Percentiles rank a stretch among this genome's conserved stretches.
Evolutionary conservation across 768 basidiomycete species (phyloP).

Genomic region (Rhizopogon roseolus): DNA sequence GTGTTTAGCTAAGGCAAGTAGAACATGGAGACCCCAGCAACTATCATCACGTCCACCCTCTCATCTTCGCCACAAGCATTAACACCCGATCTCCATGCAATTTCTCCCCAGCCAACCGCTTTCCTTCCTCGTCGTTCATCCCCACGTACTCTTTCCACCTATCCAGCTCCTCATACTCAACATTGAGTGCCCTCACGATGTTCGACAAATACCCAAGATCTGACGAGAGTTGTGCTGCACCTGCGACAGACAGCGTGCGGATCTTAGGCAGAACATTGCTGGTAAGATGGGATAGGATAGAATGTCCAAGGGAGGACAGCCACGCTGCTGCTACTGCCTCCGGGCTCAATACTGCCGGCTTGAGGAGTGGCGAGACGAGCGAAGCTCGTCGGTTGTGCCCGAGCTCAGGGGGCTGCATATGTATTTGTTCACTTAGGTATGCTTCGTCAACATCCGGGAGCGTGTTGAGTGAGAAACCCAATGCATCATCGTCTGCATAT

Average conservation of each 20-base stretch:
- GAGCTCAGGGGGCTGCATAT: constrained; percentile 22
- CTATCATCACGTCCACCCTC: constrained; percentile 20
- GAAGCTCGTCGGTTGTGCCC: constrained; percentile 40
- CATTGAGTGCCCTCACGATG: constrained; percentile 86
- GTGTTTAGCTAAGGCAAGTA: neutral
- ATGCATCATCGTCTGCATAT: constrained; percentile 87
- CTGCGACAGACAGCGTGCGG: constrained; percentile 51
- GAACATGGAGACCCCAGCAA: neutral
- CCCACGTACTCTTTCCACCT: constrained; percentile 73
- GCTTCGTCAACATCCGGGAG: constrained; percentile 67
- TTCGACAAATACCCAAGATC: constrained; percentile 90
- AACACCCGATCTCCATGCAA: constrained; percentile 14
- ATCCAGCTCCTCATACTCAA: constrained; percentile 77
- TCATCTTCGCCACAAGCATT: constrained; percentile 25
- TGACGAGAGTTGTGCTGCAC: constrained; percentile 78
- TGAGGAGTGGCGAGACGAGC: constrained; percentile 23
- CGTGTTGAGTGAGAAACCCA: constrained; percentile 82
- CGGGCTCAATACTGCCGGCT: constrained; percentile 45
- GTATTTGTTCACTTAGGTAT: constrained; percentile 36
- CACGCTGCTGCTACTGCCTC: constrained; percentile 87
- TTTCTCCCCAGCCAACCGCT: constrained; percentile 12
- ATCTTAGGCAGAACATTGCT: constrained; percentile 68
- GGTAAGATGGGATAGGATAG: constrained; percentile 73
- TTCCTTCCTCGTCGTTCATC: constrained; percentile 47
- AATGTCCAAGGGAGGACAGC: constrained; percentile 86